phyloP scores from a whole-genome alignment of 306 rosid genomes.

The Vicia sativa region DNA sequence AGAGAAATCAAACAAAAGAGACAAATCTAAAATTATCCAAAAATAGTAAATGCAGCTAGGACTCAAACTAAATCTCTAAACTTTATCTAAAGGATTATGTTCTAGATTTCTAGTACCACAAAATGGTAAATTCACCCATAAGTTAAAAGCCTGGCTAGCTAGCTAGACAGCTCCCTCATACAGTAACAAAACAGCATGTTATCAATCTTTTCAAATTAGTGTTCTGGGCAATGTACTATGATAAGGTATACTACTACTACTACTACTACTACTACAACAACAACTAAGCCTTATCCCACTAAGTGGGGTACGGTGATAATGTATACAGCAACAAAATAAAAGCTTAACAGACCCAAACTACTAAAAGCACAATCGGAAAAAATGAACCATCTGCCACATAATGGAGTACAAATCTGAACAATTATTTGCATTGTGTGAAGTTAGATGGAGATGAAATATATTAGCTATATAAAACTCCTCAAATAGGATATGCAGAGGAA shows the following conservation, averaged over 20 bases:
- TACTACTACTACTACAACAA: neutral
- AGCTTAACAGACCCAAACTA: conserved; percentile 6
- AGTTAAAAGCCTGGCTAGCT: conserved; percentile 9
- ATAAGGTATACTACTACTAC: neutral
- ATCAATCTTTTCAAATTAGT: conserved; percentile 12
- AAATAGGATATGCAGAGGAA: conserved; percentile 13
- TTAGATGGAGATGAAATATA: neutral
- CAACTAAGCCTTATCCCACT: too few relatives aligned
- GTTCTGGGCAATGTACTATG: neutral
- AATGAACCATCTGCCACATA: neutral
- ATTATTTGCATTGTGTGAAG: neutral
- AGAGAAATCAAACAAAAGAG: conserved; percentile 4
- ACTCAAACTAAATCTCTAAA: neutral
- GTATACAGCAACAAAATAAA: neutral
- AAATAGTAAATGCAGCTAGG: neutral
- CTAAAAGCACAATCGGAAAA: conserved; percentile 6
- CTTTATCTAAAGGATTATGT: neutral
- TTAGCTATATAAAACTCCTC: neutral
- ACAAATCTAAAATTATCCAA: conserved; percentile 16
- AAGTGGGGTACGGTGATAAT: neutral
- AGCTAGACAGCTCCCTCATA: conserved; percentile 24
- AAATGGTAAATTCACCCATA: conserved; percentile 1
- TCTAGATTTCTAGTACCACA: neutral
- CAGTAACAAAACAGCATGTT: neutral
- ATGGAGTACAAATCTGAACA: neutral